These are phyloP conservation scores for Ustilago nuda DNA, from an alignment of 1,284 basidiomycete species.

Conservation along the genomic window DNA sequence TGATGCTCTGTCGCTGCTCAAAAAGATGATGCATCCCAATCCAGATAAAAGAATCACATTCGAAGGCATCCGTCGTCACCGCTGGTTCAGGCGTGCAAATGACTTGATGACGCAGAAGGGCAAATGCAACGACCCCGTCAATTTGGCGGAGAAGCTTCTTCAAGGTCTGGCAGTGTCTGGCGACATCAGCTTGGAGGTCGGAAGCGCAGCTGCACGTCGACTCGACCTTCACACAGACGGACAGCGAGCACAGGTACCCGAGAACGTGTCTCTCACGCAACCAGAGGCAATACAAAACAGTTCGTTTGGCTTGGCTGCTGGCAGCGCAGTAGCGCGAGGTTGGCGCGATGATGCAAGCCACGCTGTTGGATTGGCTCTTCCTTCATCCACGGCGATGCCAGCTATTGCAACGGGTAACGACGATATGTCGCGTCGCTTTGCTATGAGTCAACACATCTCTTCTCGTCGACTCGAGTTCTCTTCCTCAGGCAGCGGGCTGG, in stretches of 20 bases:
- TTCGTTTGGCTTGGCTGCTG: constrained; percentile 38
- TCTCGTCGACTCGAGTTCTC: constrained; percentile 43
- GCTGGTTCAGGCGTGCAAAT: constrained; percentile 66
- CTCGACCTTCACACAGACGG: constrained; percentile 65
- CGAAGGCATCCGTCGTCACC: constrained; percentile 63
- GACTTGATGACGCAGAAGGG: constrained; percentile 58
- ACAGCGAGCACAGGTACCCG: constrained; percentile 62
- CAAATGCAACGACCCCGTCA: constrained; percentile 65
- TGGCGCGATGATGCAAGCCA: constrained; percentile 26
- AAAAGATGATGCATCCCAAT: constrained; percentile 63
- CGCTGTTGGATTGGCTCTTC: constrained; percentile 36
- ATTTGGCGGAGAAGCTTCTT: constrained; percentile 66
- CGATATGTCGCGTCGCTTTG: constrained; percentile 47
- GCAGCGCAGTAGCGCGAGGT: constrained; percentile 24
- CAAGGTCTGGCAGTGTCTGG: constrained; percentile 66
- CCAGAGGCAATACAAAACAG: constrained; percentile 61
- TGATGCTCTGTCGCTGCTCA: constrained; percentile 72
- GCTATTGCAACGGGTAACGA: constrained; percentile 36
- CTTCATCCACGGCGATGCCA: constrained; percentile 57
- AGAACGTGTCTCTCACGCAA: constrained; percentile 66
- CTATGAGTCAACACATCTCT: constrained; percentile 59
- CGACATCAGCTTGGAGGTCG: constrained; percentile 57
- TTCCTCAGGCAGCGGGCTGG: constrained; percentile 28
- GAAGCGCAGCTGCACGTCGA: constrained; percentile 27
- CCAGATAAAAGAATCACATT: constrained; percentile 59